Conservation (phyloP, 2,329 filamentous ascomycete species). For the Nemania abortiva region DNA sequence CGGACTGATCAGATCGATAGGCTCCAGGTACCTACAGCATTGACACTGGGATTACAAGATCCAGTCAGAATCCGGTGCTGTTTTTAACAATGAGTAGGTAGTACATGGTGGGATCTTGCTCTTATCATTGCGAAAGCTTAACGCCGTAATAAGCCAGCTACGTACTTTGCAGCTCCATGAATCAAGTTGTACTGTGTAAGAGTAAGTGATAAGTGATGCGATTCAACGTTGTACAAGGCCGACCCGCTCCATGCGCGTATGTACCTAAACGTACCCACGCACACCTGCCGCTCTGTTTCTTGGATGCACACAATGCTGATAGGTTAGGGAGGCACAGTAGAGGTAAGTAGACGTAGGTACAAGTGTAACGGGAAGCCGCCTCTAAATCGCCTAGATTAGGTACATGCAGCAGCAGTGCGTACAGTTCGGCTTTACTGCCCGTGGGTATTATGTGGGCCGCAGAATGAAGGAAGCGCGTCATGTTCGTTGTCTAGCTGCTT, state of each 20-base stretch:
- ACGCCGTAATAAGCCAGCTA: background rate
- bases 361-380: background rate
- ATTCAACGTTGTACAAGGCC: constrained; percentile 2
- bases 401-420: background rate
- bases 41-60: background rate
- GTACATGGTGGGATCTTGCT: background rate
- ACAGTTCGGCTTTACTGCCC: background rate
- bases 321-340: background rate
- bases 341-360: background rate
- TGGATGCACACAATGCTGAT: too few relatives aligned
- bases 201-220: background rate
- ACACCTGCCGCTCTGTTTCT: background rate
- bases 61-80: background rate
- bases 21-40: background rate
- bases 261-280: background rate
- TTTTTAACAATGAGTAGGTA: background rate
- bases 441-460: constrained; percentile 19
- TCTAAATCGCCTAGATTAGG: background rate
- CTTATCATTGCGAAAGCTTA: background rate
- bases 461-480: constrained; percentile 27
- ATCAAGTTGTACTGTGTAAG: constrained; percentile 7
- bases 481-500: constrained; percentile 21
- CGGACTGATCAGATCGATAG: too few relatives aligned
- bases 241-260: background rate
- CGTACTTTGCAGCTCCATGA: background rate